Evolutionary conservation across 768 basidiomycete species (phyloP).

Genomic region (Collybia sp.): DNA sequence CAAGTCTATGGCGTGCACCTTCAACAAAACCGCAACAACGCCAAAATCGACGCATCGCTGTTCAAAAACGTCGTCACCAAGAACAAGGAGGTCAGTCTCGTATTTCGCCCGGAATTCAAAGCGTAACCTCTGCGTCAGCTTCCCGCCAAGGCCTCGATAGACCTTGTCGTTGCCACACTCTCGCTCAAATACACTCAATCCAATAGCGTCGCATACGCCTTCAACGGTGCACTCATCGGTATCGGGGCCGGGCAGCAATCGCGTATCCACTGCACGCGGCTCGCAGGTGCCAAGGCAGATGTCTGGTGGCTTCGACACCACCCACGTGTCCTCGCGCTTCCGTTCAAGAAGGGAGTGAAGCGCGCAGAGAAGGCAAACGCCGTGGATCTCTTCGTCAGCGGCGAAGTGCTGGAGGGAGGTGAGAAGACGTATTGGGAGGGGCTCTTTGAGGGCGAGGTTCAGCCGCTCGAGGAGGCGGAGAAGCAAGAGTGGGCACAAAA

Average conservation of each 20-base stretch:
- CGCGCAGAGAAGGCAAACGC: constrained; percentile 98
- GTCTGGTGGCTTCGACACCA: constrained; percentile 99
- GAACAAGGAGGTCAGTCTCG: constrained; percentile 69
- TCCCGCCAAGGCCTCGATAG: constrained; percentile 71
- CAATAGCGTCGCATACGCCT: constrained; percentile 95
- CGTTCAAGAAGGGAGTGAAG: constrained; percentile 97
- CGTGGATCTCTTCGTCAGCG: constrained; percentile 93
- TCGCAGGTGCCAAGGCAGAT: constrained; percentile 97
- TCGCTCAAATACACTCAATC: constrained; percentile 99
- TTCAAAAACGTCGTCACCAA: constrained; percentile 88
- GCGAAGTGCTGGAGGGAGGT: constrained; percentile 82
- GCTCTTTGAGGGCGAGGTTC: constrained; percentile 72
- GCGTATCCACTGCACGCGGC: constrained; percentile 97
- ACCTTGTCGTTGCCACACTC: constrained; percentile 93
- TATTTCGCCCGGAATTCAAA: neutral
- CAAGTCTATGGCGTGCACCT: constrained; percentile 92
- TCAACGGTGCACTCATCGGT: constrained; percentile 88
- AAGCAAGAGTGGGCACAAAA: constrained; percentile 67
- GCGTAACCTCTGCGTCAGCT: constrained; percentile 41
- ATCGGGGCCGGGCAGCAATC: constrained; percentile 98
- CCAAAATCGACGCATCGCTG: constrained; percentile 73
- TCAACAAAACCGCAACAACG: constrained; percentile 88
- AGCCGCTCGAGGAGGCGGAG: constrained; percentile 62
- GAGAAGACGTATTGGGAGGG: constrained; percentile 91
- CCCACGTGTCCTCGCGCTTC: constrained; percentile 84